phyloP scores from a whole-genome alignment of 164 flowering plant genomes.

The Malania oleifera region DNA sequence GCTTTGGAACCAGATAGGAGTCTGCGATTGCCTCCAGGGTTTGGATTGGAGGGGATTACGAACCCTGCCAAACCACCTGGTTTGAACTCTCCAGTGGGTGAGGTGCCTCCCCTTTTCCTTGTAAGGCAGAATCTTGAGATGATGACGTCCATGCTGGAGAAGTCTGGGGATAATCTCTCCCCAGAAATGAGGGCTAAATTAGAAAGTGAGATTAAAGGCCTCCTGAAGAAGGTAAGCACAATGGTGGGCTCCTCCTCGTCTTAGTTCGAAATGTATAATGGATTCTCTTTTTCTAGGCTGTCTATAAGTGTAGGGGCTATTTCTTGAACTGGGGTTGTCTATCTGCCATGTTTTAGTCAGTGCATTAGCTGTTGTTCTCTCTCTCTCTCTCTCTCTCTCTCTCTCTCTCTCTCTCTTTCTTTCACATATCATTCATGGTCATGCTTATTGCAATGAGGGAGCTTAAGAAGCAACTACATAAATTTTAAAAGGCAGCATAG shows the following conservation, averaged over 20 bases:
- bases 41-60: constrained; percentile 7
- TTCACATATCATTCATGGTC: too few relatives aligned
- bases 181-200: constrained; percentile 57
- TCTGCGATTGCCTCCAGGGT: not conserved
- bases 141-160: constrained; percentile 70
- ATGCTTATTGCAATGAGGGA: too few relatives aligned
- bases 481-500: too few relatives aligned
- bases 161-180: constrained; percentile 56
- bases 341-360: not conserved
- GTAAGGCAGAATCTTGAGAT: constrained; percentile 62
- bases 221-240: constrained; percentile 57
- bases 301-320: not conserved
- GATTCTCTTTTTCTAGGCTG: not conserved
- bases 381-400: not conserved
- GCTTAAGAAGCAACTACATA: too few relatives aligned
- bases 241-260: constrained; percentile 41
- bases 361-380: not conserved
- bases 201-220: constrained; percentile 54
- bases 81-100: constrained; percentile 16
- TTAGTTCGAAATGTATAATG: constrained; percentile 3
- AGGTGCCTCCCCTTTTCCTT: constrained; percentile 39
- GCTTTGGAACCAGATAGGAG: constrained; percentile 8
- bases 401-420: not conserved
- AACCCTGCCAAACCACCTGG: constrained; percentile 11
- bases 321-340: not conserved